Conservation (phyloP, 176 grass and related monocot genomes). For the Avena eriantha region DNA sequence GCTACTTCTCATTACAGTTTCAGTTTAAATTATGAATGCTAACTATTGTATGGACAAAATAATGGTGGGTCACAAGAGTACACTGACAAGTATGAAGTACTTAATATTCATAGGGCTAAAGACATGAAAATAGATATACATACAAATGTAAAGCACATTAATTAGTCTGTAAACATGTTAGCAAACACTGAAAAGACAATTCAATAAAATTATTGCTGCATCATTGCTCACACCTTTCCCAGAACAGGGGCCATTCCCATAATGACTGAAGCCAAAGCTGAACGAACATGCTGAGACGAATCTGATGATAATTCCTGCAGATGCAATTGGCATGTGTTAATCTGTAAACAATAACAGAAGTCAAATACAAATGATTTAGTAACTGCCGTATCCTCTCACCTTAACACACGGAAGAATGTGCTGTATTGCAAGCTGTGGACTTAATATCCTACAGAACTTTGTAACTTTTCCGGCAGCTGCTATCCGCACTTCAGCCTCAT, state of each 20-base stretch:
- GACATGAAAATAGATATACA: neutral
- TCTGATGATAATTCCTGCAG: slow-evolving; percentile 82
- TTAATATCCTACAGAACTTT: slow-evolving; percentile 87
- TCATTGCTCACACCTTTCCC: slow-evolving; percentile 66
- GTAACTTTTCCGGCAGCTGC: slow-evolving; percentile 97
- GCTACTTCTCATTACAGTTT: neutral
- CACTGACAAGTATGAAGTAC: neutral
- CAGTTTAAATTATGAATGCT: neutral
- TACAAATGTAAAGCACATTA: neutral
- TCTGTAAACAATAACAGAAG: slow-evolving; percentile 16
- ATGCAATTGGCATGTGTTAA: slow-evolving; percentile 17
- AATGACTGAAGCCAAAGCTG: slow-evolving; percentile 97
- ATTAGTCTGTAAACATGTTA: neutral
- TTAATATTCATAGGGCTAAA: neutral
- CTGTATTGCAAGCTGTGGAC: slow-evolving; percentile 74
- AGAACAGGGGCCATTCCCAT: slow-evolving; percentile 98
- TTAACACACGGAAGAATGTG: slow-evolving; percentile 95
- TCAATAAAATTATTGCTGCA: neutral
- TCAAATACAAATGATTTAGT: neutral
- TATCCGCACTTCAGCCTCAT: slow-evolving; percentile 97
- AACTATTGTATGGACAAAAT: neutral
- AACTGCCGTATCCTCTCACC: slow-evolving; percentile 40
- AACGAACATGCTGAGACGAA: slow-evolving; percentile 98
- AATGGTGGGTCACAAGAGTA: slow-evolving; percentile 3
- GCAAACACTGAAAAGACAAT: neutral